Conservation (phyloP, 441 rosid species). For the Pelargonium fulgidum region DNA sequence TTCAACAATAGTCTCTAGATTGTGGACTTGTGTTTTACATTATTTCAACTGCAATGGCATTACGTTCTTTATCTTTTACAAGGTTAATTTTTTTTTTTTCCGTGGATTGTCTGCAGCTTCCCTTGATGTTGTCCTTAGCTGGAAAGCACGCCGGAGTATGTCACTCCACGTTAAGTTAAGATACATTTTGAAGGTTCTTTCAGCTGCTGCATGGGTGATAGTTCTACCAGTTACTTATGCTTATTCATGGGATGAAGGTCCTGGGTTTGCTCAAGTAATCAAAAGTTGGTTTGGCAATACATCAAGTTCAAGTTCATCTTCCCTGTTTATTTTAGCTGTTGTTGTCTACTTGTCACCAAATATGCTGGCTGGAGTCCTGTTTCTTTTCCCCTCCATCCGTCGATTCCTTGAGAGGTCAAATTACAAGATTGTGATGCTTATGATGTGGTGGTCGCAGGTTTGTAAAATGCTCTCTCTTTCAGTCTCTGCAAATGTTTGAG, state of each 20-base stretch:
- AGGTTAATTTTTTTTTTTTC: constrained; percentile 13
- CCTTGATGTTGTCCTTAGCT: constrained; percentile 88
- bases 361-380: constrained; percentile 75
- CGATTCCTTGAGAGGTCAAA: constrained; percentile 95
- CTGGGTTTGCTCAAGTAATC: constrained; percentile 86
- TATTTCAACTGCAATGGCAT: neutral
- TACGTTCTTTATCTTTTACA: constrained; percentile 12
- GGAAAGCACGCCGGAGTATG: constrained; percentile 87
- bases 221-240: constrained; percentile 91
- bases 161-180: constrained; percentile 89
- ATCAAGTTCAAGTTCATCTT: constrained; percentile 59
- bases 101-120: constrained; percentile 51
- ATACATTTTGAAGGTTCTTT: constrained; percentile 85
- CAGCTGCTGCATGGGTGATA: constrained; percentile 96
- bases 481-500: constrained; percentile 6
- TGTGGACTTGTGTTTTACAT: neutral
- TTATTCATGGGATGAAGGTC: constrained; percentile 76
- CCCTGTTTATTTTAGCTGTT: constrained; percentile 78
- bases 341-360: constrained; percentile 86
- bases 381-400: constrained; percentile 82
- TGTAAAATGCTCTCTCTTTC: constrained; percentile 10
- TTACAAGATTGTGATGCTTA: constrained; percentile 79
- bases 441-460: constrained; percentile 99
- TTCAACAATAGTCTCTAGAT: no score
- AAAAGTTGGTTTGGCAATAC: constrained; percentile 84